phyloP scores from a whole-genome alignment of 164 flowering plant species.

The Dillenia turbinata region DNA sequence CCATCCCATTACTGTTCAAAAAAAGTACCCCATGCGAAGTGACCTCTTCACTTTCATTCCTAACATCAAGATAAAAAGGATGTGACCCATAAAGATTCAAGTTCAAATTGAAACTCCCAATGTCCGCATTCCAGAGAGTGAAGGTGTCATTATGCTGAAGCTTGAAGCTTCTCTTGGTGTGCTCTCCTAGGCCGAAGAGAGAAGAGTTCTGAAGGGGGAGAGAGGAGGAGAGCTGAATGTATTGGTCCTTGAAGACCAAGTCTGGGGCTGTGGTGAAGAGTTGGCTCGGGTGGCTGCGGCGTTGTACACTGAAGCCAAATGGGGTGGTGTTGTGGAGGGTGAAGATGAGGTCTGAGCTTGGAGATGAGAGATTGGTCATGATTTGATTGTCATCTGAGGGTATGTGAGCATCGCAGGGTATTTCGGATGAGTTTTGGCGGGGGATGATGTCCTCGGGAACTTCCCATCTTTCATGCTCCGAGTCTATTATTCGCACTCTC shows the following conservation, averaged over 20 bases:
- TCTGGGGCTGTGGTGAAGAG: too few species aligned
- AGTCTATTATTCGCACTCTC: slow-evolving; percentile 56
- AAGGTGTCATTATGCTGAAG: too few species aligned
- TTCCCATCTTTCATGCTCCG: slow-evolving; percentile 59
- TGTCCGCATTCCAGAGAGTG: too few species aligned
- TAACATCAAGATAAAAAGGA: slow-evolving; percentile 74
- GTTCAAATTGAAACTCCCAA: slow-evolving; percentile 32
- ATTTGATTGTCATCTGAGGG: neutral
- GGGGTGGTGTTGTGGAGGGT: slow-evolving; percentile 14
- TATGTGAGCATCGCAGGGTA: neutral
- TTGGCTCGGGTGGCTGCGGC: slow-evolving; percentile 23
- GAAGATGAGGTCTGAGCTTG: slow-evolving; percentile 21
- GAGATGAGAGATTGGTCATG: slow-evolving; percentile 17
- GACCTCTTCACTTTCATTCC: slow-evolving; percentile 20
- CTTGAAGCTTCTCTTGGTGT: too few species aligned
- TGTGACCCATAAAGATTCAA: slow-evolving; percentile 79
- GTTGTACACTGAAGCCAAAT: slow-evolving; percentile 20
- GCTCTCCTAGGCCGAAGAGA: too few species aligned
- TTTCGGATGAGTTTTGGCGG: slow-evolving; percentile 16
- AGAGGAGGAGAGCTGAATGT: too few species aligned
- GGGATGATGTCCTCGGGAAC: slow-evolving; percentile 50
- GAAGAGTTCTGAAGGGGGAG: too few species aligned
- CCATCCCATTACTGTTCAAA: slow-evolving; percentile 66
- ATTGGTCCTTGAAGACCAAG: too few species aligned
- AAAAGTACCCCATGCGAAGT: slow-evolving; percentile 34